phyloP scores from a whole-genome alignment of 2,329 filamentous ascomycete species.

The Ophidiomyces ophidiicola region DNA sequence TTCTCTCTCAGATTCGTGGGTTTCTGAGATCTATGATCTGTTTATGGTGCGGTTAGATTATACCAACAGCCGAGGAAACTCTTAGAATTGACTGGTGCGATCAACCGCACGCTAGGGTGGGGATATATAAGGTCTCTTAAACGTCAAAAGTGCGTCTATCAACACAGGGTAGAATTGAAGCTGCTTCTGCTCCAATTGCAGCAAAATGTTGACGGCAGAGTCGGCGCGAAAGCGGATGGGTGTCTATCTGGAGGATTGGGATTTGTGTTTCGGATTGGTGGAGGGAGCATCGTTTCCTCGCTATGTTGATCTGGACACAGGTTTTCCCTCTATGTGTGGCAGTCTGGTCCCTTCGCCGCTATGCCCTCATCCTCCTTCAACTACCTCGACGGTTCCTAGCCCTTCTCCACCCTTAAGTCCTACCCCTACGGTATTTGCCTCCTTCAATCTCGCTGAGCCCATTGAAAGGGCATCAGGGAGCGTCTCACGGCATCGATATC shows the following conservation, averaged over 20 bases:
- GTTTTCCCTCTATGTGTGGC: neutral
- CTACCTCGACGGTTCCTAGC: slow-evolving; percentile 2
- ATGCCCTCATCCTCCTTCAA: slow-evolving; percentile 3
- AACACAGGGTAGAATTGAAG: neutral
- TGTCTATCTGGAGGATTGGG: slow-evolving; percentile 10
- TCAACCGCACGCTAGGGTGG: too few relatives aligned
- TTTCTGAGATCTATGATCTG: neutral
- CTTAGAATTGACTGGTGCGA: too few relatives aligned
- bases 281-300: neutral
- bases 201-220: slow-evolving; percentile 7
- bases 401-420: slow-evolving; percentile 14
- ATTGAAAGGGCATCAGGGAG: slow-evolving; percentile 5
- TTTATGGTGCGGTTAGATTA: neutral
- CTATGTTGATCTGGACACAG: neutral
- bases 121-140: too few relatives aligned
- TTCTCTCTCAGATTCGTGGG: neutral
- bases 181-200: neutral
- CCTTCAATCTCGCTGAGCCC: slow-evolving; percentile 7
- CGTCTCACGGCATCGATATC: slow-evolving; percentile 16
- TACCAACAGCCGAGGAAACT: neutral
- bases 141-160: too few relatives aligned
- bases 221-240: slow-evolving; percentile 9
- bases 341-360: slow-evolving; percentile 11
- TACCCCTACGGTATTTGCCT: slow-evolving; percentile 14
- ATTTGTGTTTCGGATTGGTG: slow-evolving; percentile 1